Base-by-base conservation (phyloP, 495 filamentous ascomycete species). In the Aspergillus nanangensis region DNA sequence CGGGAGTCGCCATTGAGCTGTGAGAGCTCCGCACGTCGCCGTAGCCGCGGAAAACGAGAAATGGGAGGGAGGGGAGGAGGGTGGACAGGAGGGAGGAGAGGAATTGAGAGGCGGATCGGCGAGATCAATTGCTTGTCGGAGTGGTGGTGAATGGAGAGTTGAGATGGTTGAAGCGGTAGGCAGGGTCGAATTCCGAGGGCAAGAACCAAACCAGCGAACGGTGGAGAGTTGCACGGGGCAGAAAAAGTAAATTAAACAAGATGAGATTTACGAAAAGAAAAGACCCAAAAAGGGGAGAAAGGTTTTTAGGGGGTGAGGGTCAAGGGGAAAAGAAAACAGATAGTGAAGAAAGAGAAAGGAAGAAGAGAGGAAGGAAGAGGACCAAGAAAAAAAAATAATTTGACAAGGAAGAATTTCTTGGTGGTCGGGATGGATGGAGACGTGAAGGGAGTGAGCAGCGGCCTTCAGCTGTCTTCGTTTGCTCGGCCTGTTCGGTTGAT, bases 1-100 rank as follows among this genome's bases (percentile, higher is more conserved):
- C 63, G 47, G 66, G 39, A 32, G 45, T 39, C 57, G 67, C 71
- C 71, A 74, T 74, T 51, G 60, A 69, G 63, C 67, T 65, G 50
- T 47, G 43, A 51, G 58, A 65, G 63, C 60, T 67, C 62, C 51
- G 60, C 57, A 52, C 56, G 57, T 57, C 67, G 65, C 61, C 52
- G 55, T 54, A 47, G 60, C 53, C 44, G 49, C 53, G 42, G 38
- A 41, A 23, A 35, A 32, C 22, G 47, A 31, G 44, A 2, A 21
- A 22, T 21, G 15, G 34, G 13, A 24, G 24, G 44, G 34, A 35
- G 42, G 44, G 21, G n/a, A 42, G 35, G 38, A 38, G 32, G 38
- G 44, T 22, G 20, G 8, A n/a, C 22, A 39, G 17, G 22, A 41
- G 39, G 38, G 41, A 11, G 17, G 31, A 15, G 44, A 38, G 10